phyloP scores from a whole-genome alignment of 768 basidiomycete genomes.

The Hericium coralloides region DNA sequence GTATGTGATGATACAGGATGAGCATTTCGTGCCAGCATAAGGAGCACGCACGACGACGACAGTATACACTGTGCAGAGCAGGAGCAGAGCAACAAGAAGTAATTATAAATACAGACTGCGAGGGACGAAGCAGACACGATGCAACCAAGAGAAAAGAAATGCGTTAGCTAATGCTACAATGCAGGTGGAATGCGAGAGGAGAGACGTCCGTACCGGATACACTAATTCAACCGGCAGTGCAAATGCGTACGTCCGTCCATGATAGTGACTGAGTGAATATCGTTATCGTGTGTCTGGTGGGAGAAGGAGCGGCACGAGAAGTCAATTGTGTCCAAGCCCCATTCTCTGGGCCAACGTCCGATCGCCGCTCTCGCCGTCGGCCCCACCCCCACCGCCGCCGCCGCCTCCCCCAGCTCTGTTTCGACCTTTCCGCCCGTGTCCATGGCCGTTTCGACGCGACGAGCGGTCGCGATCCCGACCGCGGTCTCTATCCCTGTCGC shows the following conservation, averaged over 20 bases:
- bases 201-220: slow-evolving; percentile 29
- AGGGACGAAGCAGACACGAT: slow-evolving; percentile 7
- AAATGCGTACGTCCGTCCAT: slow-evolving; percentile 15
- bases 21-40: not conserved
- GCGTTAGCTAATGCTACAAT: slow-evolving; percentile 25
- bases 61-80: slow-evolving; percentile 22
- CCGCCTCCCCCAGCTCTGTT: slow-evolving; percentile 29
- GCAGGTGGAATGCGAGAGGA: slow-evolving; percentile 3
- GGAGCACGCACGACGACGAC: slow-evolving; percentile 6
- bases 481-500: slow-evolving; percentile 23
- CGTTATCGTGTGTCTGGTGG: not conserved
- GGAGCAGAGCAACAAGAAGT: slow-evolving; percentile 16
- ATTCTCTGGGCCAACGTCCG: slow-evolving; percentile 83
- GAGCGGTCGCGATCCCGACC: slow-evolving; percentile 17
- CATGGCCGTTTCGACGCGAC: slow-evolving; percentile 5
- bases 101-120: slow-evolving; percentile 26
- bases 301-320: not conserved
- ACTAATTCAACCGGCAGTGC: slow-evolving; percentile 17
- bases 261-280: not conserved
- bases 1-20: no score
- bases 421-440: slow-evolving; percentile 18
- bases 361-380: slow-evolving; percentile 37
- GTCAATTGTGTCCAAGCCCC: slow-evolving; percentile 45
- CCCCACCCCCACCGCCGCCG: slow-evolving; percentile 23
- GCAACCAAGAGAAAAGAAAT: slow-evolving; percentile 9